phyloP scores from a whole-genome alignment of 352 stramenopile species.

The Phytophthora syringae region DNA sequence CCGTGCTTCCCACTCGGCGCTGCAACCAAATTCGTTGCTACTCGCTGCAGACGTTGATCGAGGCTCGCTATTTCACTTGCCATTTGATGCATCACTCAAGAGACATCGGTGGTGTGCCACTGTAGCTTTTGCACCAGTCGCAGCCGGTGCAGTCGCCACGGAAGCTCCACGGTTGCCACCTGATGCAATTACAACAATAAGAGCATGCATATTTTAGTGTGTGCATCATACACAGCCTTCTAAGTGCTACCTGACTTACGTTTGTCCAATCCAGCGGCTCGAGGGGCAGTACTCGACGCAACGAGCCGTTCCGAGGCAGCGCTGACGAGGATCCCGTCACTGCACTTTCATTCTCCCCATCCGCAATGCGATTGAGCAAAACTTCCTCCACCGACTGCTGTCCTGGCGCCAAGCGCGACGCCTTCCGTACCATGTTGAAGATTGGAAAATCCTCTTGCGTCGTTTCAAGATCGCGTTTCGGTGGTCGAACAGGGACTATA shows the following conservation, averaged over 20 bases:
- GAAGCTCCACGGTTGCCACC: conserved; percentile 5
- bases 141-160: conserved; percentile 23
- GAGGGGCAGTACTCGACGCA: background rate
- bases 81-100: conserved; percentile 37
- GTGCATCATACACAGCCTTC: too few species aligned
- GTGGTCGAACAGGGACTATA: background rate
- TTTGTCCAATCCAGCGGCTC: background rate
- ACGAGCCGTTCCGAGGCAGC: background rate
- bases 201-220: too few species aligned
- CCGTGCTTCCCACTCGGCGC: conserved; percentile 1
- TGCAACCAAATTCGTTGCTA: conserved; percentile 15
- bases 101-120: conserved; percentile 6
- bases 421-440: conserved; percentile 66
- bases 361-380: conserved; percentile 56
- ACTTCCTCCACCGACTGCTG: conserved; percentile 76
- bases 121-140: background rate
- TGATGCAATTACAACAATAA: too few species aligned
- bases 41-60: conserved; percentile 32
- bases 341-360: conserved; percentile 8
- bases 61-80: conserved; percentile 34
- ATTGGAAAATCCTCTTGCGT: conserved; percentile 2
- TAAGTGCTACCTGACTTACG: conserved; percentile 5
- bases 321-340: conserved; percentile 6
- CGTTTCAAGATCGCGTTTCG: conserved; percentile 22
- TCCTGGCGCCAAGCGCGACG: conserved; percentile 55